Percentiles rank a stretch among this genome's conserved stretches.
phyloP scores from a whole-genome alignment of 805 yeast species.

The Cephaloascus fragrans region DNA sequence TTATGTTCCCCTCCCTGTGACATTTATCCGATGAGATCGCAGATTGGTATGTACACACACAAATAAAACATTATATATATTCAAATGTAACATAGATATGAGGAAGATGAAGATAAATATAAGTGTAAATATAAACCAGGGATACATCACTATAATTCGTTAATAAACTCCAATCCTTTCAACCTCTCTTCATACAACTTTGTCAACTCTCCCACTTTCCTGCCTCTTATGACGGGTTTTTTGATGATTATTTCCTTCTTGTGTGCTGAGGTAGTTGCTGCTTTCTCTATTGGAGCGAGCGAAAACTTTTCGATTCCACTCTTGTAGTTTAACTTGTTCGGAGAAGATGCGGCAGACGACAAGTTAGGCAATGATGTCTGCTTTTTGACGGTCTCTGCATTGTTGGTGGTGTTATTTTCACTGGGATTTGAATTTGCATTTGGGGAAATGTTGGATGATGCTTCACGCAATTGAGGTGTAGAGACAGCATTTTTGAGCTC shows the following conservation, averaged over 20 bases:
- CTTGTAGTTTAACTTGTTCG: neutral
- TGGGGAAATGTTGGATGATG: slow-evolving; percentile 3
- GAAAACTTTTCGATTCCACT: neutral
- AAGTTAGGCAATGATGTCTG: neutral
- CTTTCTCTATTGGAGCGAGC: no score
- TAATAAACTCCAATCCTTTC: neutral
- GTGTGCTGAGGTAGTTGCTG: neutral
- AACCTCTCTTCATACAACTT: slow-evolving; percentile 47
- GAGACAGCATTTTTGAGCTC: neutral
- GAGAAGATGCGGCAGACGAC: neutral
- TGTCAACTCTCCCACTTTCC: slow-evolving; percentile 55
- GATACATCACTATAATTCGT: neutral
- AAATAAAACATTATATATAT: no score
- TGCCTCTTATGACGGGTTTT: slow-evolving; percentile 38
- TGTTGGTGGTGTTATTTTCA: slow-evolving; percentile 6
- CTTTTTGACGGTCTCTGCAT: slow-evolving; percentile 3
- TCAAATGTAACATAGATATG: no score
- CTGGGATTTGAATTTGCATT: neutral
- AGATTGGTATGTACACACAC: no score
- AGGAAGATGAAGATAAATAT: no score
- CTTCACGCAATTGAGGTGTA: slow-evolving; percentile 1
- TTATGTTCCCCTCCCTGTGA: no score
- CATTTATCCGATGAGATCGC: no score
- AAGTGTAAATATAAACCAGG: no score
- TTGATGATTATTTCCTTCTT: slow-evolving; percentile 4